Conservation (phyloP, 2,329 filamentous ascomycete species). For the Aspergillus sp. region DNA sequence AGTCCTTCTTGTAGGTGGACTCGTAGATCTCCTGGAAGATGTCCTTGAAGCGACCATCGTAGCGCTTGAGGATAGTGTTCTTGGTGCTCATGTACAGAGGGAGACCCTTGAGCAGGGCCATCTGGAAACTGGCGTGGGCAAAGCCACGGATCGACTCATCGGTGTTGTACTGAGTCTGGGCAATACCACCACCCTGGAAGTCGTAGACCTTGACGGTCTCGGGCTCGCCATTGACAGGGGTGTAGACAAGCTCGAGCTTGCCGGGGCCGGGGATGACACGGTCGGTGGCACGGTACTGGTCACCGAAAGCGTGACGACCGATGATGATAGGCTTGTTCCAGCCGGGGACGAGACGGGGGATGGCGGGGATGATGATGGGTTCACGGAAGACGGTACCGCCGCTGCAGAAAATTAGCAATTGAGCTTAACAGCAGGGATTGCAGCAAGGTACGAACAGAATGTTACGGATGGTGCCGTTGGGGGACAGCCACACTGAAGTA, state of each 20-base stretch:
- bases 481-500: constrained; percentile 86
- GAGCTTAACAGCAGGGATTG: neutral
- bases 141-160: constrained; percentile 93
- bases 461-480: constrained; percentile 83
- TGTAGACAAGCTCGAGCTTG: constrained; percentile 93
- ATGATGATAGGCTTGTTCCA: constrained; percentile 99
- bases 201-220: constrained; percentile 88
- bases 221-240: constrained; percentile 74
- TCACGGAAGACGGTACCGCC: constrained; percentile 99
- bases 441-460: constrained; percentile 52
- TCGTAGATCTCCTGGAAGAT: constrained; percentile 99
- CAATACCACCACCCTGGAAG: constrained; percentile 82
- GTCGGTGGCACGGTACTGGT: constrained; percentile 98
- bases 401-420: constrained; percentile 36
- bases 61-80: constrained; percentile 99
- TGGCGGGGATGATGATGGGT: constrained; percentile 91
- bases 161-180: constrained; percentile 98
- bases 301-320: constrained; percentile 95
- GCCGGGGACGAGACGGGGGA: constrained; percentile 90
- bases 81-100: constrained; percentile 99
- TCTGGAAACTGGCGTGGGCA: constrained; percentile 94
- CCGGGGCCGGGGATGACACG: constrained; percentile 78
- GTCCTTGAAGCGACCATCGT: constrained; percentile 98
- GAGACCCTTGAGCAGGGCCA: constrained; percentile 80
- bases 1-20: constrained; percentile 78